Base-by-base conservation (phyloP, 2,329 filamentous ascomycete genomes). In the Trichoderma polysporum region DNA sequence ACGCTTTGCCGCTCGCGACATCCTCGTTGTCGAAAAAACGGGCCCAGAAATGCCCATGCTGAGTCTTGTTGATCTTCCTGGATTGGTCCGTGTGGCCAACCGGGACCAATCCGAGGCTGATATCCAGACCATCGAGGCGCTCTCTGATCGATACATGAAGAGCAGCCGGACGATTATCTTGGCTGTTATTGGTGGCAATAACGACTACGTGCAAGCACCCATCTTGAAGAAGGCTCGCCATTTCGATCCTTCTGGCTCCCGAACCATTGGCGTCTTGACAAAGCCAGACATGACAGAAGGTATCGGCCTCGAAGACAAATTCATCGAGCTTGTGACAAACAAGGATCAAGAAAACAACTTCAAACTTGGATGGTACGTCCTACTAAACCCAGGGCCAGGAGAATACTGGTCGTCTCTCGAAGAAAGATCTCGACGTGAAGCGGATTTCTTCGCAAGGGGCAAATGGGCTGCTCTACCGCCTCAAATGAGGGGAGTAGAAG, bases 31-130 rank as follows among this genome's bases (percentile, higher is more conserved):
- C 0, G 86, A 89, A 70, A 83, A 88, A 72, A 82, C 80, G 12
- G 86, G 87, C 0, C 86, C 86, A 0, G 82, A 86, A 12, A 83
- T 86, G 78, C 85, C 86, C 1, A 80, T 89, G 17, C 75, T 90
- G 50, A 89, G 86, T 0, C 79, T 89, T 1, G 85, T 89, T 8
- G 87, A 90, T 74, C 78, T 90, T 37, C 87, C 87, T 0, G 86
- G 87, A 1, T 76, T 89, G 1, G 84, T 88, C 31, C 79, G 81
- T 35, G 83, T 86, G 9, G 82, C 81, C 70, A 86, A 84, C 68
- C 79, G 81, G 33, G 80, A 84, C 63, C 84, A 88, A 72, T 85
- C 83, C 1, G 78, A 81, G 33, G 77, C 80, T 25, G 86, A 87
- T 50, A 84, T 85, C 64, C 76, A 80, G 68, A 82, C 84, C 2